Evolutionary conservation across 805 yeast species (phyloP), one percentile per base, ranked within the genome.

Genomic region (Wickerhamomyces alni): DNA sequence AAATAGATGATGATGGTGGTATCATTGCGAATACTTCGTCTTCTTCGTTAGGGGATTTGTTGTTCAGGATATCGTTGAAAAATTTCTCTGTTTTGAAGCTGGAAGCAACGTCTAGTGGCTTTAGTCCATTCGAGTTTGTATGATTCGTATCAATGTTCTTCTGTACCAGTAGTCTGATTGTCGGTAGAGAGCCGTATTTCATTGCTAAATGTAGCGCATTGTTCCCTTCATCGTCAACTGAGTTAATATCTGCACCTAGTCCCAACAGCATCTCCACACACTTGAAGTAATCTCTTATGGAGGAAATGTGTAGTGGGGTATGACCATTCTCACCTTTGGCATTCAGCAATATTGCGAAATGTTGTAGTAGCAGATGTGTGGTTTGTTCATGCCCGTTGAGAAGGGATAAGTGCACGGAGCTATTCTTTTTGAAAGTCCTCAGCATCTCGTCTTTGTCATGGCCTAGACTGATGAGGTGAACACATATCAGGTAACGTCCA

Each of bases 191-290:
- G 6, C 89, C 91, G 50, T 70, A 75, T 40, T 82, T 81, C 48
- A 86, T 72, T 0, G 96, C 95, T 38, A 83, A 66, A 60, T 91
- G 98, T 31, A 91, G 63, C 0, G 96, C 87, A 3, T 95, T 80
- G 54, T 87, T 85, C 1, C 93, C 95, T 13, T 74, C 74, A 9
- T 67, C 63, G 55, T 93, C 95, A 39, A 77, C 80, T 5, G 77
- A 57, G 48, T 83, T 80, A 34, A 87, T 68, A 51, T 86, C 82
- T 3, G 94, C 94, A 8, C 89, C 93, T 40, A 82, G 74, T 28
- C 82, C 82, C 4, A 87, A 62, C 17, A 87, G 61, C 31, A 85
- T 60, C 45, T 72, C 75, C 34, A 82, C 66, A 46, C 89, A 81
- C 28, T 78, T 81, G 42, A 71, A 71, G 55, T 70, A 75, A 38